Evolutionary conservation across 2,329 filamentous ascomycete species (phyloP).

Genomic region (Massarina eburnea): DNA sequence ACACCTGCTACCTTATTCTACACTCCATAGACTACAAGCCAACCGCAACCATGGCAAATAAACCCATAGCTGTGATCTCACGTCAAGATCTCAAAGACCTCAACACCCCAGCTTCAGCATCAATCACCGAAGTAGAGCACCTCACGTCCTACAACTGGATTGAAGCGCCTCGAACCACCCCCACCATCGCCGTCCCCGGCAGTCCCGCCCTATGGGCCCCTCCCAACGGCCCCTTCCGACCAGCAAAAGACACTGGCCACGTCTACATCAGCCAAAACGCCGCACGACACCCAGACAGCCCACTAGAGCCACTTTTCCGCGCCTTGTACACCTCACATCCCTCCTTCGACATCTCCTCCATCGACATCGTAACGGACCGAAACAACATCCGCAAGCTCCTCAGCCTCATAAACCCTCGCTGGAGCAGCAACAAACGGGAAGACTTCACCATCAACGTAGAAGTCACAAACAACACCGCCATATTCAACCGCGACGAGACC

Average conservation of each 20-base stretch:
- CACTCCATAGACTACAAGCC: slow-evolving; percentile 8
- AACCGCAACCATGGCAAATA: slow-evolving; percentile 11
- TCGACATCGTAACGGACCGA: slow-evolving; percentile 51
- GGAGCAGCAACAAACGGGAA: slow-evolving; percentile 25
- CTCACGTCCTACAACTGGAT: slow-evolving; percentile 57
- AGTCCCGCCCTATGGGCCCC: slow-evolving; percentile 44
- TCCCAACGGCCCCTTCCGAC: slow-evolving; percentile 16
- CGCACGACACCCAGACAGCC: slow-evolving; percentile 46
- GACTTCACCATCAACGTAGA: slow-evolving; percentile 50
- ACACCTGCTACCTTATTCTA: slow-evolving; percentile 6
- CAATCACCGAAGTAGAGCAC: slow-evolving; percentile 44
- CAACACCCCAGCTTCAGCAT: slow-evolving; percentile 11
- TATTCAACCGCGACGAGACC: slow-evolving; percentile 27
- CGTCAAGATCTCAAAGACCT: slow-evolving; percentile 13
- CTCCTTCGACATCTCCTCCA: slow-evolving; percentile 40
- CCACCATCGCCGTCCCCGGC: slow-evolving; percentile 16
- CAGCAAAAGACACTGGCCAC: slow-evolving; percentile 45
- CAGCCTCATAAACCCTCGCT: slow-evolving; percentile 38
- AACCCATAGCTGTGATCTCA: slow-evolving; percentile 11
- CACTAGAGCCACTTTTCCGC: slow-evolving; percentile 53
- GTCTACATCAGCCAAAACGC: slow-evolving; percentile 52
- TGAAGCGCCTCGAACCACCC: slow-evolving; percentile 44
- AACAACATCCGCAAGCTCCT: slow-evolving; percentile 55
- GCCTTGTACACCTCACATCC: slow-evolving; percentile 45
- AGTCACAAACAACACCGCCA: slow-evolving; percentile 37